Percentiles rank a stretch among this genome's conserved stretches.
Evolutionary conservation across 441 rosid genomes (phyloP).

Genomic region (Macaranga tanarius): DNA sequence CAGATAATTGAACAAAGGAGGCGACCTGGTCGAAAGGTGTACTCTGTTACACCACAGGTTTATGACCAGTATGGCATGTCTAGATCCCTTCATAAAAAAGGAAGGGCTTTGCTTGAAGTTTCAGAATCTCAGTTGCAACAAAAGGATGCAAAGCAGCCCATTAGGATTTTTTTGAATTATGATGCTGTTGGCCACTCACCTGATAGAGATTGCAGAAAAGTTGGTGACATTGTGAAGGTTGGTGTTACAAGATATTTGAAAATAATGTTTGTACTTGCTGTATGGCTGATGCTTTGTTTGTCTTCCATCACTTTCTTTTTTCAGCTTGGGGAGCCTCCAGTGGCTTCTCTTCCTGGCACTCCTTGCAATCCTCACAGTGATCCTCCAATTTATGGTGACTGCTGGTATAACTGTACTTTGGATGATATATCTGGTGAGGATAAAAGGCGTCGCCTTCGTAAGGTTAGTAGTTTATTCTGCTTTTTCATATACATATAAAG

Average conservation of each 20-base stretch:
- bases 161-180: conserved; percentile 91
- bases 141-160: conserved; percentile 72
- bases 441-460: conserved; percentile 81
- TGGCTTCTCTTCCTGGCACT: conserved; percentile 42
- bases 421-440: conserved; percentile 92
- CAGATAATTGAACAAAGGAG: conserved; percentile 86
- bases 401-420: conserved; percentile 96
- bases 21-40: conserved; percentile 81
- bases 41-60: conserved; percentile 86
- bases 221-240: conserved; percentile 93
- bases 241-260: conserved; percentile 25
- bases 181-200: conserved; percentile 98
- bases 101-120: conserved; percentile 75
- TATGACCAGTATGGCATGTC: conserved; percentile 51
- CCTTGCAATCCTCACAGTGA: conserved; percentile 78
- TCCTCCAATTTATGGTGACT: conserved; percentile 87
- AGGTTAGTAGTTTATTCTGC: conserved; percentile 41
- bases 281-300: conserved; percentile 21
- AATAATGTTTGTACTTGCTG: neutral
- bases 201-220: conserved; percentile 82
- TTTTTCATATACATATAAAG: neutral
- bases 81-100: conserved; percentile 46
- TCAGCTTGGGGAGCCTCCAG: conserved; percentile 95
- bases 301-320: conserved; percentile 19
- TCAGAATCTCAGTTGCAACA: conserved; percentile 32